Base-by-base conservation (phyloP, 305 asterid genomes). In the Withania somnifera region DNA sequence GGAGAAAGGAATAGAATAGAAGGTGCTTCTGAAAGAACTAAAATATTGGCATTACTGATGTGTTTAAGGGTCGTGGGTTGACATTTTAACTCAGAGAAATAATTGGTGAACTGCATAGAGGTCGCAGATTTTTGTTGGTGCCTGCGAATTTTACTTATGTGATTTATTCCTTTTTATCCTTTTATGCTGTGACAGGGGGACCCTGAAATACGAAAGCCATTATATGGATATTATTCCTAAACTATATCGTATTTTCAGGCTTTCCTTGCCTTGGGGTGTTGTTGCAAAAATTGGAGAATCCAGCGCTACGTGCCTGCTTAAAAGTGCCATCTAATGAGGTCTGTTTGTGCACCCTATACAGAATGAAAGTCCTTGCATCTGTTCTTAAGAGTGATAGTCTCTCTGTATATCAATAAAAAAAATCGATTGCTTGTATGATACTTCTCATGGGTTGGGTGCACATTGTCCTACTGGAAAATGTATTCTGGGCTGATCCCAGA, bases 281-380 rank as follows among this genome's bases (percentile, higher is more conserved):
- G 87, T 84, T 96, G 89, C 99, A 96, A 86, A 96, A 93, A 86
- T 87, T 96, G 93, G 99, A 96, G 90, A 96, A 94, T 88, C 99
- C 99, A 87, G 99, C 98, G 80, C 86, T 96, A 84, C 95, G 98
- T 69, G 94, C 97, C 24, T 93, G 92, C 92, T 86, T 94, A 88
- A 89, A 91, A 82, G 98, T 96, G 78, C 89, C 98, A 81, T 84
- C 94, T 28, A 92, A 90, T 81, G 99, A 96, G 98, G 99, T 96
- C 63, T 84, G 60, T 86, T 81, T 81, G 66, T 87, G 36, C 22
- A n/a, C 54, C 54, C 78, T 69, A 13, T 20, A 42, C 56, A 42
- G 78, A 40, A 69, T 38, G 34, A 40, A 69, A 38, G 78, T 69
- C 54, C 28, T 36, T 67, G 30, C 2, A 15, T 36, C 52, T 67